Conservation (phyloP, 2,329 filamentous ascomycete genomes). For the Colletotrichum sp. region DNA sequence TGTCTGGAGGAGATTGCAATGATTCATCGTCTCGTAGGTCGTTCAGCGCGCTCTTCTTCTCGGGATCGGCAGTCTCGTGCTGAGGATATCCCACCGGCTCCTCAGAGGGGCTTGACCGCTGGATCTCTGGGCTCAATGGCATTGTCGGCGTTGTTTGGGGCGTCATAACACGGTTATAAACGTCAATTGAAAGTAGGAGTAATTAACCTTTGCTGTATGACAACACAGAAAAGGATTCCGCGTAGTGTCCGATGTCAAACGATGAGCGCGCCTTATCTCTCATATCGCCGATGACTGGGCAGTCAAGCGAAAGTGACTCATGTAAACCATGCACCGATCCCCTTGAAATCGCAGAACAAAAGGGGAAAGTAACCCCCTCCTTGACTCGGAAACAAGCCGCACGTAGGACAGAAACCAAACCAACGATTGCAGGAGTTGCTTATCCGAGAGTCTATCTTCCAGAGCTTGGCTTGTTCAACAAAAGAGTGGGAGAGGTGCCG, state of each 20-base stretch:
- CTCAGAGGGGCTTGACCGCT: neutral
- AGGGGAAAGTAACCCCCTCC: neutral
- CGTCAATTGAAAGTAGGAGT: neutral
- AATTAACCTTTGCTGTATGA: neutral
- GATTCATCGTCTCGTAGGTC: neutral
- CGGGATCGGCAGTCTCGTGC: neutral
- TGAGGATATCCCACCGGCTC: neutral
- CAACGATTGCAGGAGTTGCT: neutral
- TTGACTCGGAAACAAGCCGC: neutral
- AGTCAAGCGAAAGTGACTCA: neutral
- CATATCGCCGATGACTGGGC: neutral
- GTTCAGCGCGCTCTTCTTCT: neutral
- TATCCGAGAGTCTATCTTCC: neutral
- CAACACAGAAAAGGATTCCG: neutral
- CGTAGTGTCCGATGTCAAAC: neutral
- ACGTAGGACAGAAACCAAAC: neutral
- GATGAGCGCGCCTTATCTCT: neutral
- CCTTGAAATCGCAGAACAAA: neutral
- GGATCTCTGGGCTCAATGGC: neutral
- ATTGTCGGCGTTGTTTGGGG: neutral
- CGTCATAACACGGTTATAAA: neutral
- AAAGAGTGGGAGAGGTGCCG: neutral
- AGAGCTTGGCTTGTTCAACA: neutral
- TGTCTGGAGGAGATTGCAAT: neutral
- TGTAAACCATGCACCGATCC: neutral